Evolutionary conservation across 2,329 filamentous ascomycete genomes (phyloP), one percentile per base, ranked within the genome.

Genomic region (Zasmidium cellare): DNA sequence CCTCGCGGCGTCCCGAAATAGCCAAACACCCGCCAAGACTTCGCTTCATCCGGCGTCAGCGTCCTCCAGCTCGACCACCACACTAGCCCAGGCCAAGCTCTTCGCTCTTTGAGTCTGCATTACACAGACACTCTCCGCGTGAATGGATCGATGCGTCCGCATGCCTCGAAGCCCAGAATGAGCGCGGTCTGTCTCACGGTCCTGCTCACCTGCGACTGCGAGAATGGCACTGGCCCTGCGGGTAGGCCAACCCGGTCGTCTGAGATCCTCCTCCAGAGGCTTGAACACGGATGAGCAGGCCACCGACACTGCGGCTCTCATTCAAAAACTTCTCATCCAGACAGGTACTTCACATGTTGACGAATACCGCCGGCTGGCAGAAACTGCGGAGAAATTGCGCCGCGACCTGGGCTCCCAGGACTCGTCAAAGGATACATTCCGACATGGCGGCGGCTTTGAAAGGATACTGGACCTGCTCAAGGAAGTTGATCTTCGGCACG

Each of bases 361-460:
- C 23, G 62, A 65, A 20, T 46, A 56, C 18, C 19, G 46, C 49
- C 61, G 57, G 20, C 51, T 67, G 20, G 55, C 55, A 49, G 54
- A 56, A n/a, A 57, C 59, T 31, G 63, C 63, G 49, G 56, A 52
- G 35, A 56, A 62, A 56, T 56, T 70, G 45, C 58, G 58, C 53
- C 56, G 52, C 20, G 56, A 67, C 45, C 52, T 70, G 18, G 46
- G 38, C 41, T 45, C 58, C 16, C 55, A 66, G 20, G 45, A 49
- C 47, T 22, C 59, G 16, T 55, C 64, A 28, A 68, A 68, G 56
- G 69, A 71, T 58, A 65, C 59, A 14, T 72, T 72, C 55, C 66
- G 70, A 49, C 69, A 66, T 55, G 67, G 63, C 35, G 59, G 57
- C 54, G 70, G 69, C 55, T 72, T 72, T 46, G 64, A 72, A 31